Percentiles rank a stretch among this genome's conserved stretches.
Evolutionary conservation across 1,284 basidiomycete genomes (phyloP).

Genomic region (Melampsora larici-populina): DNA sequence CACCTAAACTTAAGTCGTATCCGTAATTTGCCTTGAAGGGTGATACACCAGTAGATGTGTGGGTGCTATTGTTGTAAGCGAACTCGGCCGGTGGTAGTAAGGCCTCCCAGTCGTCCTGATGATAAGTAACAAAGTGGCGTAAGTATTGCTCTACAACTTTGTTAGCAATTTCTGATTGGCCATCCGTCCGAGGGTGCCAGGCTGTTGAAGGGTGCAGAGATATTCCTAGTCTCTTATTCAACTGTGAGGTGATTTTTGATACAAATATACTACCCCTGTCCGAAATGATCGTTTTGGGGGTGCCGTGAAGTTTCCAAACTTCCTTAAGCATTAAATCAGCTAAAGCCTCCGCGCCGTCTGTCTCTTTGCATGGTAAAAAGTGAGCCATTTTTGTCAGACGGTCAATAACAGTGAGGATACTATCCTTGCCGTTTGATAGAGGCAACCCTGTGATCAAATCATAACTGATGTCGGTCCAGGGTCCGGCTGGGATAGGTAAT

Average conservation of each 20-base stretch:
- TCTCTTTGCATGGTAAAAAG: too few relatives aligned
- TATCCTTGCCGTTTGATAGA: neutral
- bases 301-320: too few relatives aligned
- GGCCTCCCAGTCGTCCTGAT: too few relatives aligned
- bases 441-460: slow-evolving; percentile 11
- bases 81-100: too few relatives aligned
- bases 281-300: too few relatives aligned
- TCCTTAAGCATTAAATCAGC: too few relatives aligned
- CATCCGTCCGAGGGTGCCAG: neutral
- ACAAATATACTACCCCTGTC: neutral
- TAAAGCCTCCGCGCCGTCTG: too few relatives aligned
- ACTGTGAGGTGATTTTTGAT: neutral
- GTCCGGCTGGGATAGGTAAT: too few relatives aligned
- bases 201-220: neutral
- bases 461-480: too few relatives aligned
- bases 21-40: slow-evolving; percentile 6
- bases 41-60: neutral
- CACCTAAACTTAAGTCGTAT: neutral
- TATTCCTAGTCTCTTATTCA: neutral
- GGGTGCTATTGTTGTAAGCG: neutral
- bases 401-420: neutral
- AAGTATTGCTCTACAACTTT: too few relatives aligned
- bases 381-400: slow-evolving; percentile 4
- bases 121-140: too few relatives aligned
- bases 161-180: neutral